A percentile compares a stretch with the other conserved stretches of the same genome.
These are phyloP conservation scores for Cicer bijugum DNA, from an alignment of 306 rosid species.

Conservation along the genomic window DNA sequence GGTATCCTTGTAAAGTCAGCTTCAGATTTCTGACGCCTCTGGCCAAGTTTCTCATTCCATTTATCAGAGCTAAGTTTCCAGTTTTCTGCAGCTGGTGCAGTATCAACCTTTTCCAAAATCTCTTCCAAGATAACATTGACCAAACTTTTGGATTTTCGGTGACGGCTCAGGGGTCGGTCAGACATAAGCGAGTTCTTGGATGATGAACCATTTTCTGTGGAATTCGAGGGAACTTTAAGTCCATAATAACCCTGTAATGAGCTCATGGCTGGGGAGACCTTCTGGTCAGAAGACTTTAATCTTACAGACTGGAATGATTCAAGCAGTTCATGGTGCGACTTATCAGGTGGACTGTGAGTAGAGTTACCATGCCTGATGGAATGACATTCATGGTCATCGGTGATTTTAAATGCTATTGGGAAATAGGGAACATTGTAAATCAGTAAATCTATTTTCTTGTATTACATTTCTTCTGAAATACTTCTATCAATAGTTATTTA, in stretches of 20 bases:
- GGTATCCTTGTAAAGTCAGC: conserved; percentile 65
- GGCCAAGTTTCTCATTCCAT: conserved; percentile 56
- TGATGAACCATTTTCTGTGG: conserved; percentile 52
- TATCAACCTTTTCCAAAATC: conserved; percentile 50
- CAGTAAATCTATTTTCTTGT: conserved; percentile 7
- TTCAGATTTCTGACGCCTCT: conserved; percentile 75
- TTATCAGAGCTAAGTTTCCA: conserved; percentile 51
- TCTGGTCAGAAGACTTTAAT: conserved; percentile 53
- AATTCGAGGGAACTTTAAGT: conserved; percentile 52
- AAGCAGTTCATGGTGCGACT: conserved; percentile 51
- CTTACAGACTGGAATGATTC: conserved; percentile 66
- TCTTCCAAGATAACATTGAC: conserved; percentile 61
- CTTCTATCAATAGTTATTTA: conserved; percentile 7
- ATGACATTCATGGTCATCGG: conserved; percentile 34
- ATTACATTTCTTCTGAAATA: conserved; percentile 15
- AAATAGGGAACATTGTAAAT: not conserved
- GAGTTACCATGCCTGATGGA: conserved; percentile 54
- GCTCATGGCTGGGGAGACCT: conserved; percentile 72
- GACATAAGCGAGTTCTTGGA: conserved; percentile 37
- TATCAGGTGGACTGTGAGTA: conserved; percentile 46
- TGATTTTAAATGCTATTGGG: conserved; percentile 13
- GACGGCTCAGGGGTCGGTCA: conserved; percentile 45
- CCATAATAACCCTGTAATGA: conserved; percentile 82
- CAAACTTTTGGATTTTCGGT: conserved; percentile 69
- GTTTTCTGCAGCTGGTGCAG: conserved; percentile 36